Conservation (phyloP, 495 filamentous ascomycete genomes). For the Geopyxis carbonaria region DNA sequence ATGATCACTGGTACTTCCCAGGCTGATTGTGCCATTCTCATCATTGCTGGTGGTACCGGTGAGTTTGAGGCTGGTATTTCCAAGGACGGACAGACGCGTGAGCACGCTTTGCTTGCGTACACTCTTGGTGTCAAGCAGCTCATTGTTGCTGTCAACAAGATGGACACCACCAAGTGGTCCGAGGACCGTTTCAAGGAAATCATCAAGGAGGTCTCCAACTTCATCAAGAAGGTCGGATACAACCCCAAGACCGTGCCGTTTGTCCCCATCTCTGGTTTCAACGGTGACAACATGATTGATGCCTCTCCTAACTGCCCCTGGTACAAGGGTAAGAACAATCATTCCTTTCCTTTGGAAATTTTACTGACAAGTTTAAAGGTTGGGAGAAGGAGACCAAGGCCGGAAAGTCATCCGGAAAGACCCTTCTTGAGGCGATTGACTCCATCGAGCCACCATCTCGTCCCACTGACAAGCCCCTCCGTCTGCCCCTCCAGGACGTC, state of each 20-base stretch:
- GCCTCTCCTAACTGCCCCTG: conserved; percentile 85
- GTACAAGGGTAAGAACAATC: conserved; percentile 53
- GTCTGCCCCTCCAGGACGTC: conserved; percentile 99
- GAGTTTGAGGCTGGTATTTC: conserved; percentile 99
- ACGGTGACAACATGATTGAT: conserved; percentile 99
- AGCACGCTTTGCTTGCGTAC: conserved; percentile 99
- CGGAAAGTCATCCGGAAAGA: conserved; percentile 81
- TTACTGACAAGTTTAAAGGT: conserved; percentile 29
- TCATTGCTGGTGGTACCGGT: conserved; percentile 99
- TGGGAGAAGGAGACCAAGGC: conserved; percentile 98
- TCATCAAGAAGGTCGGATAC: conserved; percentile 99
- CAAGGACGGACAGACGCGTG: conserved; percentile 99
- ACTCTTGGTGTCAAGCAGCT: conserved; percentile 99
- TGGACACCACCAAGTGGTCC: conserved; percentile 98
- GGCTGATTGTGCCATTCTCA: conserved; percentile 98
- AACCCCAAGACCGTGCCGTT: conserved; percentile 97
- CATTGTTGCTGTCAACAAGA: conserved; percentile 99
- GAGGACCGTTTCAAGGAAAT: conserved; percentile 95
- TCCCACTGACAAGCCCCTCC: conserved; percentile 93
- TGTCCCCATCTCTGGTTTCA: conserved; percentile 99
- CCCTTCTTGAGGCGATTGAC: conserved; percentile 97
- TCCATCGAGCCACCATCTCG: conserved; percentile 83
- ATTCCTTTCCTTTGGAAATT: background rate
- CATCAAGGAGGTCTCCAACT: conserved; percentile 99
- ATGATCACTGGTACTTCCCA: conserved; percentile 99